Evolutionary conservation across 2,329 filamentous ascomycete species (phyloP), one percentile per base, ranked within the genome.

Genomic region (Emergomyces africanus): DNA sequence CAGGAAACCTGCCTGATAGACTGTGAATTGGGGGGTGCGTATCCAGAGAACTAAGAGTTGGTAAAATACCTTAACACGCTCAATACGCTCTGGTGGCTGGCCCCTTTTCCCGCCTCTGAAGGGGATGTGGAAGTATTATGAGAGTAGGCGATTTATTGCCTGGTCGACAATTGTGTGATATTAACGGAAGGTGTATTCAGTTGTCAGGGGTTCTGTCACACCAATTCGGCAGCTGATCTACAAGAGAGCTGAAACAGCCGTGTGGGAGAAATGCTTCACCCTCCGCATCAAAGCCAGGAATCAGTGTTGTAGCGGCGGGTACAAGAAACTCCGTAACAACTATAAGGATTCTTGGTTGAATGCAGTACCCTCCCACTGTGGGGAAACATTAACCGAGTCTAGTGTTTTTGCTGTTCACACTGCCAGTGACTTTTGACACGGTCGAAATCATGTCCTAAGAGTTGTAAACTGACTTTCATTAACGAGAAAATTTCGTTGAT

Each of bases 21-120:
- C 57, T 66, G 65, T 57, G 65, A 68, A 51, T 60, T 63, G 35
- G 61, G 65, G 1, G 66, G 65, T 37, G 62, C 62, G 18, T 66
- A 65, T 58, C 67, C 66, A 23, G 60, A 63, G 50, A 58, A 63
- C 41, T 66, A 64, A 58, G 67, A 69, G 55, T 69, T 61, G 60
- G 50, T 59, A 28, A 61, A 60, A 50, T 61, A 58, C 20, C 60
- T 63, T 48, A 63, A 61, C n/a, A 63, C 46, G 25, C n/a, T 57
- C 61, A 33, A 35, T 60, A 60, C 35, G 57, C 37, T n/a, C 18
- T 9, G 58, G 56, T 23, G 60, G 59, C 23, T 63, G 60, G 59
- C 42, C 42, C n/a, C 23, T 58, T 61, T 18, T 63, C 44, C 15
- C 61, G 23, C 61, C 60, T n/a, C n/a, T 50, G 1, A 57, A 57